Conservation (phyloP, 2,329 filamentous ascomycete species). For the Aspergillus eucalypticola region DNA sequence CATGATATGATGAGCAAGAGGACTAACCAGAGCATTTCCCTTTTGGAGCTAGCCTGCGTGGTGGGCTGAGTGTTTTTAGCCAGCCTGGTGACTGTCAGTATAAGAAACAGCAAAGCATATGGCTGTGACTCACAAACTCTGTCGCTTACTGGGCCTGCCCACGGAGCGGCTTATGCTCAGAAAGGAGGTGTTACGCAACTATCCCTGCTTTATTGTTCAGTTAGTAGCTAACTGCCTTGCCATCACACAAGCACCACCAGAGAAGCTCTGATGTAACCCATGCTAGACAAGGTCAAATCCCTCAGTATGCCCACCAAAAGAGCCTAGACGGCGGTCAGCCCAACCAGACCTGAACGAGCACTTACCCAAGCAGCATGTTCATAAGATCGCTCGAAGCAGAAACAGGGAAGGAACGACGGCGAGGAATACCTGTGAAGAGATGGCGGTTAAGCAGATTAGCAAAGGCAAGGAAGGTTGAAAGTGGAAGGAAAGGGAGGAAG, state of each 20-base stretch:
- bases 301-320: not conserved
- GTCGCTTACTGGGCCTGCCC: slow-evolving; percentile 23
- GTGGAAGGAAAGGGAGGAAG: not conserved
- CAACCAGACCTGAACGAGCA: not conserved
- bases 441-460: not conserved
- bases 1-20: not conserved
- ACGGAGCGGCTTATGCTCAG: slow-evolving; percentile 19
- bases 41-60: slow-evolving; percentile 2
- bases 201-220: not conserved
- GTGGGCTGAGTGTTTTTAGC: slow-evolving; percentile 13
- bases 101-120: not conserved
- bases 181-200: slow-evolving; percentile 8
- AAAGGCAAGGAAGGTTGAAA: no score
- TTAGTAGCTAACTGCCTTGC: not conserved
- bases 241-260: not conserved
- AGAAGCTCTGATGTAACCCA: not conserved
- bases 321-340: not conserved
- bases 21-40: slow-evolving; percentile 11
- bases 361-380: not conserved
- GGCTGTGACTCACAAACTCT: slow-evolving; percentile 14
- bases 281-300: not conserved
- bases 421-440: not conserved
- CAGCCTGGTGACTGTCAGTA: slow-evolving; percentile 12
- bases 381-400: not conserved
- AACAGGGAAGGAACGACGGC: not conserved